Conservation (phyloP, 257 asterid species). For the Salvia hispanica region DNA sequence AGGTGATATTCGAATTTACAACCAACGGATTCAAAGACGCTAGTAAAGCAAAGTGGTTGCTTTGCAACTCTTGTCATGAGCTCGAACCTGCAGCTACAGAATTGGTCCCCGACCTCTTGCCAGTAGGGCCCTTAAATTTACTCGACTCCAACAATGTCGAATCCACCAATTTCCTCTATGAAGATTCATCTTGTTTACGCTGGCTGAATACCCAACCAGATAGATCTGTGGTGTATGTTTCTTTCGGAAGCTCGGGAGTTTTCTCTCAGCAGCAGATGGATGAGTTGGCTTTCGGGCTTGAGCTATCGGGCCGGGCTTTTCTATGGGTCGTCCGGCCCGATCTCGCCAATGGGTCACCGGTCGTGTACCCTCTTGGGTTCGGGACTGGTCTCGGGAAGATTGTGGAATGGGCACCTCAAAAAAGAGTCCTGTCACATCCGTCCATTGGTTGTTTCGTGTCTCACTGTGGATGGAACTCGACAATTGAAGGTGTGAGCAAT, state of each 20-base stretch:
- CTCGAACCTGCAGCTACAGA: constrained; percentile 14
- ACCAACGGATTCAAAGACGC: neutral
- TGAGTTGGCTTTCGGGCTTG: constrained; percentile 4
- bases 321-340: neutral
- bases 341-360: neutral
- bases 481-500: neutral
- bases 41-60: constrained; percentile 16
- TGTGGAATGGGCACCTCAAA: neutral
- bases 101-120: constrained; percentile 31
- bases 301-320: neutral
- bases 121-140: constrained; percentile 39
- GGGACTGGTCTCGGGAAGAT: neutral
- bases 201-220: constrained; percentile 3
- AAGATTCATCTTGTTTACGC: neutral
- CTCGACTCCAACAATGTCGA: neutral
- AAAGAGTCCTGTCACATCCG: neutral
- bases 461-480: constrained; percentile 7
- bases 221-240: neutral
- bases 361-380: neutral
- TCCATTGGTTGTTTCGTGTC: neutral
- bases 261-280: neutral
- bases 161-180: neutral
- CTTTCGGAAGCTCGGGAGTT: neutral
- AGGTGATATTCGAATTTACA: constrained; percentile 11
- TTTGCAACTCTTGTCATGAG: constrained; percentile 37